Base-by-base conservation (phyloP, 371 early-diverging fungal species). In the Apophysomyces variabilis region DNA sequence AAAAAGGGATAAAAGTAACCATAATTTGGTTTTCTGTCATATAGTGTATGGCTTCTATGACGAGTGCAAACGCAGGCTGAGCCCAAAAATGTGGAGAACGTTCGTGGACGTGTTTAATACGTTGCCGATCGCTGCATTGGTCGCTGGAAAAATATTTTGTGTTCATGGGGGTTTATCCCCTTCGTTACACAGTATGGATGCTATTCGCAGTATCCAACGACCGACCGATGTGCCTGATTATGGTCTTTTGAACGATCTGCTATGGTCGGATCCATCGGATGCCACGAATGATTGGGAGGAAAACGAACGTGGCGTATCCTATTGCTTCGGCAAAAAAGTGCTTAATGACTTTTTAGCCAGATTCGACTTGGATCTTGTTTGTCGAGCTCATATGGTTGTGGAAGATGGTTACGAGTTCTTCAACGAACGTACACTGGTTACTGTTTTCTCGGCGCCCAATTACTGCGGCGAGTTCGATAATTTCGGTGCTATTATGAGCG, bases 391-490 rank as follows among this genome's bases (percentile, higher is more conserved):
- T 71, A 95, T 96, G 90, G 98, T 98, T 7, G 98, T 99, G 5
- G 99, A 99, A 77, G 99, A 98, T 70, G 99, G 99, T n/a, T 99
- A 99, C 77, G 98, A 99, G 79, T 99, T 99, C 79, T 98, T 99
- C 84, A 93, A 93, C 61, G 91, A 96, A 65, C 87, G 96, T 58
- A 89, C 89, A 38, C 80, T 99, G 36, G 99, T 99, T 1, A 99
- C 99, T 3, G 82, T 99, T 32, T 99, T 98, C 73, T 93, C 94
- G 26, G 99, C 99, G 7, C 99, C 99, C 26, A 97, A 98, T 77
- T 99, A 98, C 74, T 98, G 99, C 73, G 98, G 97, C 57, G 97
- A 97, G 77, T 98, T 97, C 82, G 96, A 96, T 71, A 98, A 98
- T 64, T 89, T 85, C 66, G 96, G 96, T 12, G 97, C 95, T 0